Evolutionary conservation across 1,284 basidiomycete genomes (phyloP).

Genomic region (Ceraceosorus bombacis): DNA sequence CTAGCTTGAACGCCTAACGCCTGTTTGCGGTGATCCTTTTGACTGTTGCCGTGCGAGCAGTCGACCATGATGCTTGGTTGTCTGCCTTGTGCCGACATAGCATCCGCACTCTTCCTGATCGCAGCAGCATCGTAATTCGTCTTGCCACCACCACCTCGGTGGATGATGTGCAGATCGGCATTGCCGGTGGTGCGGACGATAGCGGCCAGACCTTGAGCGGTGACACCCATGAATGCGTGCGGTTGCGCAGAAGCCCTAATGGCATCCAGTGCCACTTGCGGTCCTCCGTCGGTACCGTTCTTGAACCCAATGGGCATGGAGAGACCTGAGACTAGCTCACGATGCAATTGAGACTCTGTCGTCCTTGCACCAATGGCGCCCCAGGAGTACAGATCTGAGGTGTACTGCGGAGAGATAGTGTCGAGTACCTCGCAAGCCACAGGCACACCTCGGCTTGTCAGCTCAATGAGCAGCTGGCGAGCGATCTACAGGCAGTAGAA

Average conservation of each 20-base stretch:
- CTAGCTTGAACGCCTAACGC: slow-evolving; percentile 57
- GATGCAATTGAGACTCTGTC: slow-evolving; percentile 93
- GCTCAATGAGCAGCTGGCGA: slow-evolving; percentile 70
- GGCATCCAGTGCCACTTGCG: slow-evolving; percentile 71
- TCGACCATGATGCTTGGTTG: slow-evolving; percentile 47
- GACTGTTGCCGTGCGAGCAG: slow-evolving; percentile 46
- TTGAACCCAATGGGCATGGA: slow-evolving; percentile 80
- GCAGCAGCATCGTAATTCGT: slow-evolving; percentile 59
- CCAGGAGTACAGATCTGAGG: slow-evolving; percentile 91
- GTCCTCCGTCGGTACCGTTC: slow-evolving; percentile 52
- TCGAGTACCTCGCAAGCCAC: slow-evolving; percentile 55
- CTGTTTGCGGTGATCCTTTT: slow-evolving; percentile 48
- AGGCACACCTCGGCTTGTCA: slow-evolving; percentile 49
- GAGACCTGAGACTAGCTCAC: slow-evolving; percentile 70
- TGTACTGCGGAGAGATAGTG: slow-evolving; percentile 84
- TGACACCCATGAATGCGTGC: slow-evolving; percentile 97
- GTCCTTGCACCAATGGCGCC: slow-evolving; percentile 72
- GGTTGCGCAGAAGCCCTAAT: slow-evolving; percentile 86
- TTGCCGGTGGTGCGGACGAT: slow-evolving; percentile 60
- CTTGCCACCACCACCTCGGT: slow-evolving; percentile 45
- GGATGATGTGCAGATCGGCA: slow-evolving; percentile 49
- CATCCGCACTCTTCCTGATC: slow-evolving; percentile 69
- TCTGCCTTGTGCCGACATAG: slow-evolving; percentile 52
- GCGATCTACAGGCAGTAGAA: slow-evolving; percentile 54
- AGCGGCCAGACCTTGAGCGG: slow-evolving; percentile 64